These are phyloP conservation scores for Brachypodium distachyon DNA, from an alignment of 202 grass and related monocot species.

Conservation along the genomic window DNA sequence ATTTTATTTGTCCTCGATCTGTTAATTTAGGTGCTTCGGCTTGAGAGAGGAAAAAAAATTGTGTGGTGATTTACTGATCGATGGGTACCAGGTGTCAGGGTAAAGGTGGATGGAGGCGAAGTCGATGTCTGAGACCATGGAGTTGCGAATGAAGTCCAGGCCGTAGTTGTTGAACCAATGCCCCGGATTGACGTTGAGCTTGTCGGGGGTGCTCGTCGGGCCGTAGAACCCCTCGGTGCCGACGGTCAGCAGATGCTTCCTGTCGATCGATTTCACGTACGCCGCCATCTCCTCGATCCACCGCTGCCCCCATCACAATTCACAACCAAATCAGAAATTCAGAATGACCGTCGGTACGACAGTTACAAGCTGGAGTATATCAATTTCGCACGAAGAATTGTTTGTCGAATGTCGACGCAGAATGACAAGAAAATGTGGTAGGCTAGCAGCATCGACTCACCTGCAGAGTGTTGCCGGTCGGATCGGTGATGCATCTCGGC, in stretches of 20 bases:
- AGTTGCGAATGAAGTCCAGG: slow-evolving; percentile 82
- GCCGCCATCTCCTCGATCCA: slow-evolving; percentile 94
- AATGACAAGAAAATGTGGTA: no score
- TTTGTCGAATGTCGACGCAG: no score
- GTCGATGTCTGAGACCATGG: slow-evolving; percentile 56
- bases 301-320: slow-evolving; percentile 24
- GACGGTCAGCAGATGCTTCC: slow-evolving; percentile 73
- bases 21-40: background rate
- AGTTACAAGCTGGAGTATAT: no score
- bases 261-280: slow-evolving; percentile 69
- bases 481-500: slow-evolving; percentile 76
- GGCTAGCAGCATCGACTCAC: slow-evolving; percentile 11
- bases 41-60: background rate
- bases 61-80: background rate
- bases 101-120: slow-evolving; percentile 92
- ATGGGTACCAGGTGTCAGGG: slow-evolving; percentile 71
- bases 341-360: no score
- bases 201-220: slow-evolving; percentile 35
- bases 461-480: slow-evolving; percentile 82
- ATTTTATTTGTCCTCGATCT: background rate
- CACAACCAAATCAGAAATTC: background rate
- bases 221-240: slow-evolving; percentile 94
- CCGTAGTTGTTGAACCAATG: slow-evolving; percentile 69
- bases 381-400: background rate
- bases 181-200: slow-evolving; percentile 64